Evolutionary conservation across 768 basidiomycete species (phyloP), one percentile per base, ranked within the genome.

Genomic region (Pulveroboletus sp.): DNA sequence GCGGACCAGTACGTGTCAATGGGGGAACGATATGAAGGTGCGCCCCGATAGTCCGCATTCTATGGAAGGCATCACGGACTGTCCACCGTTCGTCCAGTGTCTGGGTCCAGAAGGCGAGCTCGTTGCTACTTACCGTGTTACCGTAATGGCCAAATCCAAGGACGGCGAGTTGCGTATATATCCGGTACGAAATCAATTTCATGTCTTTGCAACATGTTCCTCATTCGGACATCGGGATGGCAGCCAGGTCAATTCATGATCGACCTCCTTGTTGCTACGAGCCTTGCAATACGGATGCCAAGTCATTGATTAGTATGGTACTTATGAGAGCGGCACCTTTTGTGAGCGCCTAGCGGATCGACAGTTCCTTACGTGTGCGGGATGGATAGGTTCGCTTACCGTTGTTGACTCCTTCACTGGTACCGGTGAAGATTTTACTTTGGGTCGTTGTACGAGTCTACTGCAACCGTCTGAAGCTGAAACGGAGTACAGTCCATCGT

Each of bases 111-210:
- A 56, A 13, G 56, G 54, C 15, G 51, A 51, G 9, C 39, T 66
- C 43, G 46, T 66, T 37, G 66, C 64, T n/a, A 61, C 58, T 18
- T 68, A 66, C 46, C 66, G 59, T 45, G 42, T 47, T 9, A 21
- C 21, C 11, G 31, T 54, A 8, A 52, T 66, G 50, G 60, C 64
- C 8, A 10, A 56, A 31, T 54, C 45, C 31, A 68, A 68, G 40
- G 62, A 68, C 43, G 67, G 62, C 5, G 62, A 62, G 21, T 43
- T 66, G 38, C 46, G 53, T 7, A 52, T 68, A 21, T 52, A 68
- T 49, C 64, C 21, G 21, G 21, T 21, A 21, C 21, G 21, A 21
- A 21, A 21, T 21, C 59, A n/a, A 17, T 17, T 6, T 2, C 17
- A 21, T 21, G 9, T 10, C n/a, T 21, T 43, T 49, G 30, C 24